phyloP scores from a whole-genome alignment of 1,284 basidiomycete genomes.

The Fomitopsis palustris region DNA sequence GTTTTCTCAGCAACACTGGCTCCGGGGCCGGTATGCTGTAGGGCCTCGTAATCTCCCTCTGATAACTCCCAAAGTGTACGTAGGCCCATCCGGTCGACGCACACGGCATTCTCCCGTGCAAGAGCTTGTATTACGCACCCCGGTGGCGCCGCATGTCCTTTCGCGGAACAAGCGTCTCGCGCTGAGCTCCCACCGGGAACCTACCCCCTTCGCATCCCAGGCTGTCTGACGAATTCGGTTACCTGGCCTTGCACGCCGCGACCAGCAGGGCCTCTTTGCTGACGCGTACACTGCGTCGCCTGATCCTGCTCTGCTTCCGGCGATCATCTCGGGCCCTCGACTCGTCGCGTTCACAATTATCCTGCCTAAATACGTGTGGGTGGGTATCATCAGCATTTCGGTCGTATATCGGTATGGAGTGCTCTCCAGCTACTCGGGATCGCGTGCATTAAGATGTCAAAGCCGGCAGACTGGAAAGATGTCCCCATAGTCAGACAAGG shows the following conservation, averaged over 20 bases:
- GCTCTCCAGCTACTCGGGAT: background rate
- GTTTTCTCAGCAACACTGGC: background rate
- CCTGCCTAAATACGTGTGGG: background rate
- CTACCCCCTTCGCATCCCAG: slow-evolving; percentile 2
- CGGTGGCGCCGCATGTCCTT: background rate
- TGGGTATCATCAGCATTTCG: background rate
- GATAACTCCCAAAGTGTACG: background rate
- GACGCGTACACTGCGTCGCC: background rate
- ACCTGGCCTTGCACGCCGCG: slow-evolving; percentile 8
- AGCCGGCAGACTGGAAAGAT: background rate
- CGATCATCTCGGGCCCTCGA: background rate
- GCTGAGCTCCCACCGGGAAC: background rate
- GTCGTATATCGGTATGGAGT: background rate
- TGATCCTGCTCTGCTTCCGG: background rate
- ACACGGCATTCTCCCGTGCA: background rate
- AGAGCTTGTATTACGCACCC: slow-evolving; percentile 2
- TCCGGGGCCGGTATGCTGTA: background rate
- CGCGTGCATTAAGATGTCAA: background rate
- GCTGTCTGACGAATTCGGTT: slow-evolving; percentile 7
- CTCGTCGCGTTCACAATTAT: background rate
- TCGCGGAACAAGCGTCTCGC: slow-evolving; percentile 1
- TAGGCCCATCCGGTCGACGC: background rate
- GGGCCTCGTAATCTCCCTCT: background rate
- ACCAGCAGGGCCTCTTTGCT: background rate
- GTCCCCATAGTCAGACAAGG: background rate